Conservation (phyloP, 441 rosid genomes). For the Jatropha multifida region DNA sequence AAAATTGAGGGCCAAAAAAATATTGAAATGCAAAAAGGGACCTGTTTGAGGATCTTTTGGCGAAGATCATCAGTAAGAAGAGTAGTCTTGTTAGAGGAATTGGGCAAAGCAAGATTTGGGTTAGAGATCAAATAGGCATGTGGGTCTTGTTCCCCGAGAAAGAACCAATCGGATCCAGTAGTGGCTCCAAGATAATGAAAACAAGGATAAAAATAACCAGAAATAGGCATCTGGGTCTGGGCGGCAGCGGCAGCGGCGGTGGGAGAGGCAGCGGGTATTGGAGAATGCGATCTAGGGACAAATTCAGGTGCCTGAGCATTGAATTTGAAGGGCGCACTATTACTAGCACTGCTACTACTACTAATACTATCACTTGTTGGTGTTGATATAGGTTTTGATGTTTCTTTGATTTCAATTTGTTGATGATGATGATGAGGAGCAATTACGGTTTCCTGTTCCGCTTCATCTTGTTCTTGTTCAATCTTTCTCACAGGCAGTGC, state of each 20-base stretch:
- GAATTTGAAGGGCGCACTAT: conserved; percentile 57
- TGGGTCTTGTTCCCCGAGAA: conserved; percentile 62
- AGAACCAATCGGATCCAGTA: conserved; percentile 69
- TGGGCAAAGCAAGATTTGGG: conserved; percentile 44
- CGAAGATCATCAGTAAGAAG: conserved; percentile 69
- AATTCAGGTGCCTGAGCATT: conserved; percentile 92
- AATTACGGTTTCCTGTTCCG: background rate
- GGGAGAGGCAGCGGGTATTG: background rate
- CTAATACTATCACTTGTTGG: background rate
- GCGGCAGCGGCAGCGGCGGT: background rate
- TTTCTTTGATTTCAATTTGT: conserved; percentile 12
- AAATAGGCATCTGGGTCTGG: conserved; percentile 45
- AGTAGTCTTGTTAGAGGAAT: conserved; percentile 42
- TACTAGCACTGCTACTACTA: background rate
- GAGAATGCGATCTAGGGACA: conserved; percentile 60
- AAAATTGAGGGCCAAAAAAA: background rate
- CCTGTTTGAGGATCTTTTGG: conserved; percentile 88
- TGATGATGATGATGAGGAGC: too few species aligned
- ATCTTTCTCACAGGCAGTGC: conserved; percentile 43
- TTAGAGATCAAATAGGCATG: conserved; percentile 52
- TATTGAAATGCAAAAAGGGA: conserved; percentile 8
- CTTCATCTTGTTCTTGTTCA: conserved; percentile 22
- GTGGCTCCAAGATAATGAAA: conserved; percentile 60
- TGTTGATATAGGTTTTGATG: conserved; percentile 12
- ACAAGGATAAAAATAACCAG: conserved; percentile 68